A percentile compares a stretch with the other conserved stretches of the same genome.
Conservation (phyloP, 768 basidiomycete species). For the Naematelia aurantialba region DNA sequence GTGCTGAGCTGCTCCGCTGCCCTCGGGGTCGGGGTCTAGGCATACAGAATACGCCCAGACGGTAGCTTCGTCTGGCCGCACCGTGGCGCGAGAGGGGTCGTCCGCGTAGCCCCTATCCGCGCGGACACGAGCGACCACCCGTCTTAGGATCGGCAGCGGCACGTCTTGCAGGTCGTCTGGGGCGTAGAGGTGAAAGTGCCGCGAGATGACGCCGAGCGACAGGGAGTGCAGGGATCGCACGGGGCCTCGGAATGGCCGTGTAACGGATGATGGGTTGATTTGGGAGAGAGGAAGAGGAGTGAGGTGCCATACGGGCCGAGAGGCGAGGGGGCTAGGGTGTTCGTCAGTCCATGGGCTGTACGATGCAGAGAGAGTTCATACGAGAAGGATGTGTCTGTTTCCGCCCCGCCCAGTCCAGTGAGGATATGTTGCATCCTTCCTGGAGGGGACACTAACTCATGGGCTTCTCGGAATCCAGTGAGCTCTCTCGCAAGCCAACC, state of each 20-base stretch:
- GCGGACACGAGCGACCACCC: conserved; percentile 25
- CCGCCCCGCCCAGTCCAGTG: background rate
- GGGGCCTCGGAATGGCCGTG: conserved; percentile 7
- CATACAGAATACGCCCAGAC: conserved; percentile 27
- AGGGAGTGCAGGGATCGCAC: conserved; percentile 19
- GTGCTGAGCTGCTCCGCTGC: background rate
- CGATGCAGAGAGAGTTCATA: background rate
- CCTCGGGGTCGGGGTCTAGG: conserved; percentile 9
- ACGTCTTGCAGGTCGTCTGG: conserved; percentile 17
- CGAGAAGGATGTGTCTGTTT: background rate
- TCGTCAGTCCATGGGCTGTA: background rate
- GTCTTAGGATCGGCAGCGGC: conserved; percentile 8
- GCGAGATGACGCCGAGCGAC: conserved; percentile 26
- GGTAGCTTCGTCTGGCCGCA: conserved; percentile 31
- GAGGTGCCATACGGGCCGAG: conserved; percentile 30
- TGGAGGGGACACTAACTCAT: background rate
- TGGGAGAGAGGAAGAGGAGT: conserved; percentile 32
- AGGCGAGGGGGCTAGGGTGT: background rate
- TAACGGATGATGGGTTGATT: conserved; percentile 8
- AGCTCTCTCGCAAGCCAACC: no score
- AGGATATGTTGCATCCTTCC: background rate
- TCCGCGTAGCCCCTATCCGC: conserved; percentile 34
- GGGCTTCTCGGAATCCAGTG: no score
- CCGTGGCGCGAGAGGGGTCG: background rate
- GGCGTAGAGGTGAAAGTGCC: conserved; percentile 25